These are phyloP conservation scores for Wickerhamomyces sydowiorum DNA, from an alignment of 805 yeast genomes.

Conservation along the genomic window DNA sequence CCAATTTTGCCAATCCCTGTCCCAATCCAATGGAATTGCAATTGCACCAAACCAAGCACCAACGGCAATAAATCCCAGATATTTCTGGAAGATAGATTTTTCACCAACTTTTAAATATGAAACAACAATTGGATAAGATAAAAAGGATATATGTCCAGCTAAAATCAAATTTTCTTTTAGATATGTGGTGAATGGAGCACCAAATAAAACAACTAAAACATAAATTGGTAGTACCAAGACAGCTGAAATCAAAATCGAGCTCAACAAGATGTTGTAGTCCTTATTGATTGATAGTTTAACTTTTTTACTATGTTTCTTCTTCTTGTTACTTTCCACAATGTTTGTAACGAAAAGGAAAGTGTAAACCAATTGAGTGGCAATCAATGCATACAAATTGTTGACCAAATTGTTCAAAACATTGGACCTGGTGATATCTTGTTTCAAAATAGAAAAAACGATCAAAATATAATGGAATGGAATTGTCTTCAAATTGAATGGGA, in stretches of 20 bases:
- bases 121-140: conserved; percentile 62
- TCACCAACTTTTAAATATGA: conserved; percentile 46
- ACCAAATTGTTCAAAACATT: not conserved
- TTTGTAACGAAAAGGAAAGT: not conserved
- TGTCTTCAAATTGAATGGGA: conserved; percentile 4
- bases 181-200: conserved; percentile 67
- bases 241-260: conserved; percentile 9
- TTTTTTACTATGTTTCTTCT: not conserved
- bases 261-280: conserved; percentile 5
- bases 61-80: conserved; percentile 29
- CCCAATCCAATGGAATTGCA: conserved; percentile 97
- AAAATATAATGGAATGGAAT: conserved; percentile 28
- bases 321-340: not conserved
- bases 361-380: not conserved
- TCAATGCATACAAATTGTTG: not conserved
- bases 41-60: conserved; percentile 93
- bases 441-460: conserved; percentile 10
- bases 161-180: conserved; percentile 51
- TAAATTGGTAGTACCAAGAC: conserved; percentile 23
- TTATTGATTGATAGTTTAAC: not conserved
- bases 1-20: conserved; percentile 94
- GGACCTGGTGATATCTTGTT: not conserved
- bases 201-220: conserved; percentile 52
- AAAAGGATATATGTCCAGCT: conserved; percentile 53
- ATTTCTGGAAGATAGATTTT: conserved; percentile 23